Evolutionary conservation across 1,284 basidiomycete genomes (phyloP).

Genomic region (Cutaneotrichosporon arboriforme): DNA sequence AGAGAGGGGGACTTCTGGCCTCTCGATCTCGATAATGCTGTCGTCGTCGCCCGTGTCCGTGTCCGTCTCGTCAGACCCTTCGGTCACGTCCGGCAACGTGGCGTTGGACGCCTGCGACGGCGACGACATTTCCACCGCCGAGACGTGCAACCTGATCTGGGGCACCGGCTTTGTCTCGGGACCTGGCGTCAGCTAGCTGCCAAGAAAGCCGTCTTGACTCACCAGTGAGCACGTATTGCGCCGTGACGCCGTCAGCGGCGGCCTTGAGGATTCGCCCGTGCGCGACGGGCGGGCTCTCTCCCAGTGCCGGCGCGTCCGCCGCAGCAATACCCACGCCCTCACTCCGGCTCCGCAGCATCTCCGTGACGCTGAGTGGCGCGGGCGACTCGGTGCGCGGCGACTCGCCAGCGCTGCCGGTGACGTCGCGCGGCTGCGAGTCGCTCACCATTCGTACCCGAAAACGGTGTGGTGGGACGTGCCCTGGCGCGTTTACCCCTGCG

Average conservation of each 20-base stretch:
- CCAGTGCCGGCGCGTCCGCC: background rate
- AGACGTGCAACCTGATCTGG: slow-evolving; percentile 39
- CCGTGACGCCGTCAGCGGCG: slow-evolving; percentile 31
- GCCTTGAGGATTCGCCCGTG: slow-evolving; percentile 5
- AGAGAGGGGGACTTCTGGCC: slow-evolving; percentile 27
- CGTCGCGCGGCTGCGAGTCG: background rate
- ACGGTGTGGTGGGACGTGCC: slow-evolving; percentile 5
- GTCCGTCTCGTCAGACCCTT: slow-evolving; percentile 11
- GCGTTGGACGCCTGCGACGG: no score
- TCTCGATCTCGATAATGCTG: background rate
- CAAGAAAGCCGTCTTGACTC: slow-evolving; percentile 21
- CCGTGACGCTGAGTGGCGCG: slow-evolving; percentile 30
- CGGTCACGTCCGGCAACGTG: no score
- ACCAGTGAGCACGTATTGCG: slow-evolving; percentile 47
- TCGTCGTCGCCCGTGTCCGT: slow-evolving; percentile 22
- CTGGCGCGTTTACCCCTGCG: background rate
- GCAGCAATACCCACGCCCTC: background rate
- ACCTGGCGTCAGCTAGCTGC: slow-evolving; percentile 24
- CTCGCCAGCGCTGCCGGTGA: background rate
- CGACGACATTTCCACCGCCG: no score
- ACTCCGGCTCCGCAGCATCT: slow-evolving; percentile 21
- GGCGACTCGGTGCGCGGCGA: slow-evolving; percentile 4
- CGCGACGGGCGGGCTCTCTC: background rate
- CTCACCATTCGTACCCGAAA: slow-evolving; percentile 33
- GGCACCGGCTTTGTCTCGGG: slow-evolving; percentile 39